These are phyloP conservation scores for Pleurotus sapidus DNA, from an alignment of 768 basidiomycete species.

Conservation along the genomic window DNA sequence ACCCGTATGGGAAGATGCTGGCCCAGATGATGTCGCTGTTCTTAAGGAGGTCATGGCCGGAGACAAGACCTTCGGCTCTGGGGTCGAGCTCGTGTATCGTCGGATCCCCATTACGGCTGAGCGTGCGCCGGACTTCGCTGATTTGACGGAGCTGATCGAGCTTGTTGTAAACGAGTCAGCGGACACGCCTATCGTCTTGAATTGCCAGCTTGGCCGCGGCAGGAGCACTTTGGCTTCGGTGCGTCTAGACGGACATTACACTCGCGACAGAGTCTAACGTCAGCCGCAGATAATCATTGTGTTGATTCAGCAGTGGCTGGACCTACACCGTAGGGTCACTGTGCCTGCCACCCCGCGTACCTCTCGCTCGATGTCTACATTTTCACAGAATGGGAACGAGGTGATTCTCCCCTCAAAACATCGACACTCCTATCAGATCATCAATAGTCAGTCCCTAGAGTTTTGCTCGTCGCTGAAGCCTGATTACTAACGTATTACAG, in stretches of 20 bases:
- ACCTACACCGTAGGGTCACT: constrained; percentile 32
- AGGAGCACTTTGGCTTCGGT: constrained; percentile 91
- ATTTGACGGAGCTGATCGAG: constrained; percentile 75
- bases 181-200: constrained; percentile 83
- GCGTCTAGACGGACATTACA: constrained; percentile 17
- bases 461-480: background rate
- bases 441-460: constrained; percentile 67
- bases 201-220: constrained; percentile 93
- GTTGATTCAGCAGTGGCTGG: constrained; percentile 83
- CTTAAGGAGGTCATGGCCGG: constrained; percentile 86
- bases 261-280: background rate
- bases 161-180: constrained; percentile 64
- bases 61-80: constrained; percentile 34
- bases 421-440: constrained; percentile 77
- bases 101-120: constrained; percentile 95
- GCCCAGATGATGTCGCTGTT: constrained; percentile 66
- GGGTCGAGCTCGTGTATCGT: constrained; percentile 70
- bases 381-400: constrained; percentile 35
- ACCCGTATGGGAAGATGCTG: constrained; percentile 93
- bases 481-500: constrained; percentile 32
- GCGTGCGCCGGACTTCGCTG: constrained; percentile 70
- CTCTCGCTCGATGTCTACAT: constrained; percentile 41
- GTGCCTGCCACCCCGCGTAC: constrained; percentile 35
- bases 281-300: constrained; percentile 66
- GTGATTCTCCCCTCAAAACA: constrained; percentile 22